Conservation (phyloP, 1,139 yeast species). For the Yamadazyma triangularis region DNA sequence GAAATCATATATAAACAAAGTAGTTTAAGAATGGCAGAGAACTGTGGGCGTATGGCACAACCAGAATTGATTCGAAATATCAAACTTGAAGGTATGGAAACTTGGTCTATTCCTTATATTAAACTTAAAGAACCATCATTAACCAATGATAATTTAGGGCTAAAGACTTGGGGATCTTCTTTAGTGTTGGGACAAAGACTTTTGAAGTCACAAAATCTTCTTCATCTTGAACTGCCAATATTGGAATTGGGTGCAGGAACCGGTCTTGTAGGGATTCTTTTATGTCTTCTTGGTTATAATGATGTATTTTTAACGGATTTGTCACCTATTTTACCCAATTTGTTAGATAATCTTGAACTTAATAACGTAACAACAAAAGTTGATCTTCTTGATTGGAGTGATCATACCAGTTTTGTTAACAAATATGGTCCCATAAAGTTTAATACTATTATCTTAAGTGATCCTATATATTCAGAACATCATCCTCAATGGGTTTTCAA, state of each 20-base stretch:
- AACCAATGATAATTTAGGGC: conserved; percentile 81
- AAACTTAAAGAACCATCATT: conserved; percentile 74
- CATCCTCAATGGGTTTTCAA: conserved; percentile 74
- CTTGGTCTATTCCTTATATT: conserved; percentile 22
- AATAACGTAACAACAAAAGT: conserved; percentile 42
- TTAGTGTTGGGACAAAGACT: conserved; percentile 60
- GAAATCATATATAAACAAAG: conserved; percentile 51
- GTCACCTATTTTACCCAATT: conserved; percentile 68
- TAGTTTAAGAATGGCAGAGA: conserved; percentile 67
- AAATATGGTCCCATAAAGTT: conserved; percentile 25
- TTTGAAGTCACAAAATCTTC: too few species aligned
- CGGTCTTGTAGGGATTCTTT: conserved; percentile 77
- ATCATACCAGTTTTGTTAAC: conserved; percentile 40
- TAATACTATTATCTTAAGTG: conserved; percentile 68
- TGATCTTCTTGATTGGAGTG: conserved; percentile 72
- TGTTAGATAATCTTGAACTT: conserved; percentile 50
- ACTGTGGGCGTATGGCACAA: conserved; percentile 82
- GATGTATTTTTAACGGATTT: conserved; percentile 68
- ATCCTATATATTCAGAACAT: conserved; percentile 78
- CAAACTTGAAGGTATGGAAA: conserved; percentile 27
- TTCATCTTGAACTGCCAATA: conserved; percentile 41
- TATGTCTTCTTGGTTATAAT: conserved; percentile 44
- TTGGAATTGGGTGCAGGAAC: conserved; percentile 93
- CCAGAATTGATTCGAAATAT: conserved; percentile 62
- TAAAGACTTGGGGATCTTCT: conserved; percentile 96